These are phyloP conservation scores for Psilocybe mexicana DNA, from an alignment of 1,284 basidiomycete genomes.

Conservation along the genomic window DNA sequence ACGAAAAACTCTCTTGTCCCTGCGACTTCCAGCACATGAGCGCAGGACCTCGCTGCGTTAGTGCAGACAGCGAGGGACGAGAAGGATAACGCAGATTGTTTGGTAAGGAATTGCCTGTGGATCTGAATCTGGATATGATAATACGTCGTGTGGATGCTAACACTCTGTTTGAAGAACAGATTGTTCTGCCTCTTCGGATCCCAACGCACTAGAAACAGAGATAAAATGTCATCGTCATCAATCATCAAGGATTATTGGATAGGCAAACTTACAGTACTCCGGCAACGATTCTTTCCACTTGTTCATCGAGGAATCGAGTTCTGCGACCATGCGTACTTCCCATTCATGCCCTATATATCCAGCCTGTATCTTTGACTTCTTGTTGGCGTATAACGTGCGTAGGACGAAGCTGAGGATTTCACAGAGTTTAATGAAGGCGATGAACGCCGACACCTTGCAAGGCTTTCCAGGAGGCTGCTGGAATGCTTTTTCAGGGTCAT, in stretches of 20 bases:
- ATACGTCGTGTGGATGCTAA: slow-evolving; percentile 55
- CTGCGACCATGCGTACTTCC: slow-evolving; percentile 54
- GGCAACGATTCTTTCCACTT: slow-evolving; percentile 63
- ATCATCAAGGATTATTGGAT: neutral
- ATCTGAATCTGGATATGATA: slow-evolving; percentile 61
- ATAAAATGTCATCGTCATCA: neutral
- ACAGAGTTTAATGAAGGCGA: slow-evolving; percentile 51
- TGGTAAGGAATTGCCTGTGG: slow-evolving; percentile 39
- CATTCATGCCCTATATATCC: slow-evolving; percentile 54
- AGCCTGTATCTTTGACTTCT: slow-evolving; percentile 51
- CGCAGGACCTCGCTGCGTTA: slow-evolving; percentile 64
- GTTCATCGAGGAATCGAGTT: slow-evolving; percentile 65
- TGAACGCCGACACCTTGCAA: slow-evolving; percentile 50
- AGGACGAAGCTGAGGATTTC: slow-evolving; percentile 60
- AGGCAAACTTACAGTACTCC: slow-evolving; percentile 35
- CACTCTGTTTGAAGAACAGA: slow-evolving; percentile 61
- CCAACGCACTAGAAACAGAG: slow-evolving; percentile 50
- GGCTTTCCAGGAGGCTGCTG: slow-evolving; percentile 51
- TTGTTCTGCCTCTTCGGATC: slow-evolving; percentile 52
- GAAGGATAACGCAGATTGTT: slow-evolving; percentile 45
- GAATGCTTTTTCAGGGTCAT: slow-evolving; percentile 42
- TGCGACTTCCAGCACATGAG: slow-evolving; percentile 52
- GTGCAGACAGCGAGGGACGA: slow-evolving; percentile 71
- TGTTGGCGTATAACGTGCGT: slow-evolving; percentile 48
- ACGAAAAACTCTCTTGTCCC: slow-evolving; percentile 24